These are phyloP conservation scores for Chaetothyriales sp. DNA, from an alignment of 2,329 filamentous ascomycete species.

Conservation along the genomic window DNA sequence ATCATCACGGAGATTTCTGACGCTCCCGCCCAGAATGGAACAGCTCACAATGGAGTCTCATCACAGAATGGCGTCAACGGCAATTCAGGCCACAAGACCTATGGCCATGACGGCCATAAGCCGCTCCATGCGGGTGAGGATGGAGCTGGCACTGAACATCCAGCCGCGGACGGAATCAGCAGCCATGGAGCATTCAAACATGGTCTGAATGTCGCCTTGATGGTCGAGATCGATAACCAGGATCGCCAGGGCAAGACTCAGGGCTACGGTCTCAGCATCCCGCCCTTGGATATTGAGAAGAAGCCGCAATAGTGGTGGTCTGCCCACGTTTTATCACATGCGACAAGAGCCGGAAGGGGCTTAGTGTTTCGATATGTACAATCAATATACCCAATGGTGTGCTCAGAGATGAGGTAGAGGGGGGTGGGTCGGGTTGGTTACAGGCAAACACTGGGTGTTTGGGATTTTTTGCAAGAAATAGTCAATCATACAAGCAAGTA, in stretches of 20 bases:
- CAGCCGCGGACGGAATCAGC: constrained; percentile 43
- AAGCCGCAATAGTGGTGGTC: neutral
- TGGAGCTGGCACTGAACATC: constrained; percentile 63
- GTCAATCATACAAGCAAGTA: no score
- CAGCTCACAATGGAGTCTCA: constrained; percentile 9
- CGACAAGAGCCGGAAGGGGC: neutral
- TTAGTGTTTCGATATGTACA: neutral
- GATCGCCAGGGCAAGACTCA: constrained; percentile 28
- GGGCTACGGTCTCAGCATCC: constrained; percentile 33
- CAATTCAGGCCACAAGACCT: constrained; percentile 9
- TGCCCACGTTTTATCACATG: neutral
- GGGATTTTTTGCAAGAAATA: no score
- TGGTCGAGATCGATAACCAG: constrained; percentile 33
- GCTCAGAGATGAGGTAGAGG: neutral
- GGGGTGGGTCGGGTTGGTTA: no score
- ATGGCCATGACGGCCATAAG: constrained; percentile 48
- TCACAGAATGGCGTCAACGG: constrained; percentile 10
- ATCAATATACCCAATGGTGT: neutral
- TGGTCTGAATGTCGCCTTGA: constrained; percentile 31
- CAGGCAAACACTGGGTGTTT: neutral
- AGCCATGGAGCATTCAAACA: constrained; percentile 25
- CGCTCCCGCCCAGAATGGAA: constrained; percentile 5
- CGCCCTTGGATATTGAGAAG: neutral
- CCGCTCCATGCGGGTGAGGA: constrained; percentile 62
- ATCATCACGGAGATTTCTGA: constrained; percentile 41